These are phyloP conservation scores for Dactylella cylindrospora DNA, from an alignment of 2,329 filamentous ascomycete species.

Conservation along the genomic window DNA sequence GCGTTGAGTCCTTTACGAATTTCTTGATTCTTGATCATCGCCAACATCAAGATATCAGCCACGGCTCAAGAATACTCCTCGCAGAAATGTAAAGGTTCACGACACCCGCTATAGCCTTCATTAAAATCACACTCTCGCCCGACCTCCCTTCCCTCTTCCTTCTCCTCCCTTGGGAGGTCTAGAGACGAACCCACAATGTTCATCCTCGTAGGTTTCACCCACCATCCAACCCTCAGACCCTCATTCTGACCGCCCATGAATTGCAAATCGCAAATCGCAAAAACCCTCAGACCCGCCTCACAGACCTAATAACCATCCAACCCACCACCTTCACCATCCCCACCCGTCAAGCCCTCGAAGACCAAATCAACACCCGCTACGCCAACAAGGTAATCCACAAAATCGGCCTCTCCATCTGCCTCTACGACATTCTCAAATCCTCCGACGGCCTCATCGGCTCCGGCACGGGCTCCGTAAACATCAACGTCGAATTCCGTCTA, in stretches of 20 bases:
- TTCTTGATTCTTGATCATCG: too few relatives aligned
- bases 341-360: conserved; percentile 82
- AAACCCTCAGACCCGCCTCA: conserved; percentile 73
- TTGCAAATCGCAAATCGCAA: background rate
- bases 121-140: background rate
- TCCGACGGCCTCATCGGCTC: conserved; percentile 94
- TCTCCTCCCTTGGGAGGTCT: too few relatives aligned
- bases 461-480: conserved; percentile 86
- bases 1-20: too few relatives aligned
- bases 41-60: conserved; percentile 8
- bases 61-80: too few relatives aligned
- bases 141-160: background rate
- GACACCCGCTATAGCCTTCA: too few relatives aligned
- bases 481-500: conserved; percentile 96
- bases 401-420: conserved; percentile 86
- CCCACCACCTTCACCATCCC: conserved; percentile 84
- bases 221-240: background rate
- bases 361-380: conserved; percentile 96
- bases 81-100: conserved; percentile 32
- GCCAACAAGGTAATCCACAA: conserved; percentile 94
- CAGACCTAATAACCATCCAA: conserved; percentile 89
- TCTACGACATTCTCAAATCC: conserved; percentile 85
- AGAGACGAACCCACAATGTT: conserved; percentile 20
- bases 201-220: conserved; percentile 33
- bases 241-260: background rate